Conservation (phyloP, 2,329 filamentous ascomycete genomes). For the Berkeleyomyces rouxiae region DNA sequence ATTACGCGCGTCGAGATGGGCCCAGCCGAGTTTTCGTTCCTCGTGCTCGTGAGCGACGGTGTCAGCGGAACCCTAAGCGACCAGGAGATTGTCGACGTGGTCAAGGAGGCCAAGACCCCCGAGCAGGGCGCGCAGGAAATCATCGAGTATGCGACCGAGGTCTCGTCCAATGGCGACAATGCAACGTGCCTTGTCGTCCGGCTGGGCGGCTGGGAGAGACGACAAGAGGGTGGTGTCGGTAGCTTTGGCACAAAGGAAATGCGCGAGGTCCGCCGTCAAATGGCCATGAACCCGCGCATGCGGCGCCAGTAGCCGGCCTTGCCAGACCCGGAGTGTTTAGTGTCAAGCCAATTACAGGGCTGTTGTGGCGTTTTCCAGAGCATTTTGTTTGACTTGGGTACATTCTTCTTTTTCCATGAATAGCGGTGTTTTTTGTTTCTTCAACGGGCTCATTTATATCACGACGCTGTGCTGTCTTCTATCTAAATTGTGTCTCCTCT, state of each 20-base stretch:
- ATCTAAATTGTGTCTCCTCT: background rate
- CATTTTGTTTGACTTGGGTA: constrained; percentile 2
- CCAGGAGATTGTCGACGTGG: constrained; percentile 88
- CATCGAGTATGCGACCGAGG: constrained; percentile 77
- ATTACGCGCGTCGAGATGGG: constrained; percentile 62
- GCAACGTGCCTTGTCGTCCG: constrained; percentile 51
- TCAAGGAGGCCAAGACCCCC: constrained; percentile 85
- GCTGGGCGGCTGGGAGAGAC: constrained; percentile 52
- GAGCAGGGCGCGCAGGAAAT: constrained; percentile 68
- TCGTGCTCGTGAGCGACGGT: constrained; percentile 79
- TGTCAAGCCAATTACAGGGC: background rate
- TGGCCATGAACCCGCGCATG: constrained; percentile 67
- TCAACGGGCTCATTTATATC: background rate
- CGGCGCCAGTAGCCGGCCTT: constrained; percentile 30
- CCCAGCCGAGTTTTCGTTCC: constrained; percentile 73
- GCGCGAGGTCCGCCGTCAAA: constrained; percentile 62
- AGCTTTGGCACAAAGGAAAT: constrained; percentile 86
- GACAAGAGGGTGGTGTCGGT: constrained; percentile 71
- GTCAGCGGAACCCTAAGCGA: constrained; percentile 73
- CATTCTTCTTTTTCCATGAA: background rate
- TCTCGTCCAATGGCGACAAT: constrained; percentile 50
- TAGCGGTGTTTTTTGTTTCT: background rate
- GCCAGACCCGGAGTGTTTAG: background rate
- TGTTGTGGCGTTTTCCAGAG: background rate
- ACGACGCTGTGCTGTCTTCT: background rate